phyloP scores from a whole-genome alignment of 129 eudicot genomes.

The Arctium lappa region DNA sequence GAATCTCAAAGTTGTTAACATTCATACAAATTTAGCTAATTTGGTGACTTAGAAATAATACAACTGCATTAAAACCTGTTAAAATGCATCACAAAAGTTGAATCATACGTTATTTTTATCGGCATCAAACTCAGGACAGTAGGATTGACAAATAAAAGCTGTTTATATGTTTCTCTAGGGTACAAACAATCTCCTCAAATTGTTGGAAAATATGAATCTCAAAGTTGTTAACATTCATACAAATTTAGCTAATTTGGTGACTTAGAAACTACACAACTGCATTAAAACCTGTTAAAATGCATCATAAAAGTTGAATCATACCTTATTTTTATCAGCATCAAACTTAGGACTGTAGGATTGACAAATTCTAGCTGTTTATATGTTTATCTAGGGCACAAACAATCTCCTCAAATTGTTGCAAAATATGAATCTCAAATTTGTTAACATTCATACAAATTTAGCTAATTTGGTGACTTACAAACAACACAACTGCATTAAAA shows the following conservation, averaged over 20 bases:
- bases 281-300: neutral
- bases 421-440: constrained; percentile 60
- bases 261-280: neutral
- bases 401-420: constrained; percentile 77
- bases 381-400: constrained; percentile 56
- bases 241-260: neutral
- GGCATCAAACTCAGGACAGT: neutral
- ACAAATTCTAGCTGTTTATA: neutral
- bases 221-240: constrained; percentile 27
- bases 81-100: neutral
- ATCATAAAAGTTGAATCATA: neutral
- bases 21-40: too few relatives aligned
- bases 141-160: neutral
- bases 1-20: constrained; percentile 56
- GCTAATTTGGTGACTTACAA: neutral
- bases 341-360: neutral
- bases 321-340: neutral
- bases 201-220: constrained; percentile 80
- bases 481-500: neutral
- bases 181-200: constrained; percentile 10
- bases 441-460: too few relatives aligned
- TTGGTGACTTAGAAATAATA: too few relatives aligned
- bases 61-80: too few relatives aligned
- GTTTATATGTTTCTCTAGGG: constrained; percentile 48
- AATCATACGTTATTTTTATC: neutral